Percentiles rank a stretch among this genome's conserved stretches.
Evolutionary conservation across 2,329 filamentous ascomycete species (phyloP).

Genomic region (Verticillium nubilum): DNA sequence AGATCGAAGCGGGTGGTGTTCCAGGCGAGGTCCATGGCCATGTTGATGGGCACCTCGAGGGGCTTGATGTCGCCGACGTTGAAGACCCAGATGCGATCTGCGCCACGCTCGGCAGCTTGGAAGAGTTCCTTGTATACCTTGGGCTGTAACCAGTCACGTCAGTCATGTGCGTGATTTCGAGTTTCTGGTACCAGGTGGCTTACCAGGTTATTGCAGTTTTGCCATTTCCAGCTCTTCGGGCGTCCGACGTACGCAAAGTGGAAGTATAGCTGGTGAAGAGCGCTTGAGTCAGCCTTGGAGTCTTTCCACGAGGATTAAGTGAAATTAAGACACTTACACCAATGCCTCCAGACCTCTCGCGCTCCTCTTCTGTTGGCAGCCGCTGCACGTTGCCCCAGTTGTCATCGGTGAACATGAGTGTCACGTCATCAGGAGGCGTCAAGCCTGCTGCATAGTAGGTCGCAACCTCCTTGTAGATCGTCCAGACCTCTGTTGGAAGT

Average conservation of each 20-base stretch:
- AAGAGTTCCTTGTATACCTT: conserved; percentile 36
- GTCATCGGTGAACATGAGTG: conserved; percentile 55
- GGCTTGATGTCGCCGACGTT: conserved; percentile 63
- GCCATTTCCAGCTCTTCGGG: conserved; percentile 34
- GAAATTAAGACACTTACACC: conserved; percentile 29
- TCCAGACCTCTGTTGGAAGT: conserved; percentile 60
- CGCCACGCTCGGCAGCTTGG: conserved; percentile 48
- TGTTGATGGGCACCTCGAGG: conserved; percentile 48
- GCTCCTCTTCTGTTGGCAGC: conserved; percentile 48
- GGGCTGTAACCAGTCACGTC: conserved; percentile 4
- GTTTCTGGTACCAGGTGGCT: conserved; percentile 28
- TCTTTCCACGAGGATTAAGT: too few species aligned
- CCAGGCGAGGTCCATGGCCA: conserved; percentile 55
- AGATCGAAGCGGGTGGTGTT: conserved; percentile 41
- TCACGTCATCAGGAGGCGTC: conserved; percentile 49
- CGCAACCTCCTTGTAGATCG: conserved; percentile 57
- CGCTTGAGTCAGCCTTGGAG: neutral
- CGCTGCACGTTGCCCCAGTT: conserved; percentile 55
- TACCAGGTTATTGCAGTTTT: conserved; percentile 49
- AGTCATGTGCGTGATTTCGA: neutral
- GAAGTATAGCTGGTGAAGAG: conserved; percentile 38
- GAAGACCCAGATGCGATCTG: conserved; percentile 57
- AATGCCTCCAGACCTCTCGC: conserved; percentile 47
- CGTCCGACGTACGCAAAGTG: conserved; percentile 32
- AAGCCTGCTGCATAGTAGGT: conserved; percentile 54